Conservation (phyloP, 106 monocot genomes). For the Apostasia ramifera region DNA sequence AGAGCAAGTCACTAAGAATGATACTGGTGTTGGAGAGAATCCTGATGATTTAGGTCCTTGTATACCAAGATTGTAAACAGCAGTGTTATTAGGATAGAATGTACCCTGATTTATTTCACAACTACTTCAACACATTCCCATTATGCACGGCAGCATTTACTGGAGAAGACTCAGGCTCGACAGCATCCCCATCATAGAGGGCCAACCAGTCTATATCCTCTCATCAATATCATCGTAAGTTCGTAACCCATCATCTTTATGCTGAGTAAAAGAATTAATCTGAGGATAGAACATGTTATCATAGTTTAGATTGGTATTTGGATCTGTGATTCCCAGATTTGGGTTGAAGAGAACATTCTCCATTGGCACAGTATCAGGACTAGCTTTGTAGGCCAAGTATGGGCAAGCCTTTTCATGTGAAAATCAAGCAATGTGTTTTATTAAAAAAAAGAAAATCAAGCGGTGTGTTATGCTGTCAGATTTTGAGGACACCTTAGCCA, state of each 20-base stretch:
- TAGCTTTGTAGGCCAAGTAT: slow-evolving; percentile 61
- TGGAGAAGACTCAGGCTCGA: slow-evolving; percentile 47
- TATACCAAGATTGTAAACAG: slow-evolving; percentile 42
- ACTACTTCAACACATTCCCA: slow-evolving; percentile 46
- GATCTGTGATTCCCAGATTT: slow-evolving; percentile 41
- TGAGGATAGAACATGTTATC: slow-evolving; percentile 79
- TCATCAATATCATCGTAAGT: slow-evolving; percentile 23
- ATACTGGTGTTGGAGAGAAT: neutral
- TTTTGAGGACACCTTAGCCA: too few relatives aligned
- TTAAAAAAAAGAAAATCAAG: too few relatives aligned
- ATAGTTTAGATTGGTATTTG: slow-evolving; percentile 43
- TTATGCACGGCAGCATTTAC: slow-evolving; percentile 56
- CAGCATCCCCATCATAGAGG: slow-evolving; percentile 55
- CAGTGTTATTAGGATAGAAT: slow-evolving; percentile 41
- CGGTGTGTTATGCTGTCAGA: too few relatives aligned
- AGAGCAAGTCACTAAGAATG: slow-evolving; percentile 2
- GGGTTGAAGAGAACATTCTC: slow-evolving; percentile 49
- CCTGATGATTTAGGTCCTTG: slow-evolving; percentile 6
- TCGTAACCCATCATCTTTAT: slow-evolving; percentile 53
- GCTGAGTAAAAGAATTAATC: slow-evolving; percentile 52
- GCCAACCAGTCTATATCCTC: slow-evolving; percentile 65
- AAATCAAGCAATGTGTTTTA: slow-evolving; percentile 43
- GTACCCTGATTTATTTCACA: slow-evolving; percentile 52
- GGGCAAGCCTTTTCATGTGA: slow-evolving; percentile 48
- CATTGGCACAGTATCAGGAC: slow-evolving; percentile 29